These are phyloP conservation scores for Pseudogymnoascus sp. DNA, from an alignment of 2,329 filamentous ascomycete genomes.

Conservation along the genomic window DNA sequence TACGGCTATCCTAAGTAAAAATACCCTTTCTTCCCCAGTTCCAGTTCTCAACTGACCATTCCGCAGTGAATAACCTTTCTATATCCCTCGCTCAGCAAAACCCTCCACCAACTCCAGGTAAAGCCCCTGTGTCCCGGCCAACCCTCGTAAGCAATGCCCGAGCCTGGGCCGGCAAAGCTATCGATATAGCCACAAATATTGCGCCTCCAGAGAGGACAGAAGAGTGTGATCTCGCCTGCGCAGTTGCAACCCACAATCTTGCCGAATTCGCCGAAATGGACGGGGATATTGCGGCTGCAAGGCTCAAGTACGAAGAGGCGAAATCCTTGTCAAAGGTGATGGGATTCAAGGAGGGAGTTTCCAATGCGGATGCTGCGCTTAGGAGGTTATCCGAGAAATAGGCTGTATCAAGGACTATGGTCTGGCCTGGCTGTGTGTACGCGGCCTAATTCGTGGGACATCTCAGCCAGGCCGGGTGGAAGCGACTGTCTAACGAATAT, in stretches of 20 bases:
- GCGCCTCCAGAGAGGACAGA: conserved; percentile 57
- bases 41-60: not conserved
- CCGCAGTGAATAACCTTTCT: conserved; percentile 71
- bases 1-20: conserved; percentile 66
- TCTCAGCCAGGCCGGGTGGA: not conserved
- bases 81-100: conserved; percentile 54
- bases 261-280: conserved; percentile 75
- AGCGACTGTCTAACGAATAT: not conserved
- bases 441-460: not conserved
- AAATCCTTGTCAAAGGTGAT: conserved; percentile 50
- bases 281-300: conserved; percentile 57
- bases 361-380: conserved; percentile 46
- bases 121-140: conserved; percentile 44
- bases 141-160: conserved; percentile 61
- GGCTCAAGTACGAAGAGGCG: conserved; percentile 60
- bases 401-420: not conserved
- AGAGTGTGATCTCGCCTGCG: conserved; percentile 79
- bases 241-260: conserved; percentile 76
- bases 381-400: conserved; percentile 18
- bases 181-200: conserved; percentile 58
- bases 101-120: conserved; percentile 27
- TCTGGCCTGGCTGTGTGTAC: not conserved
- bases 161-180: conserved; percentile 72
- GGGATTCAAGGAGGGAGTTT: conserved; percentile 43
- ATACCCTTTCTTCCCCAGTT: not conserved